phyloP scores from a whole-genome alignment of 2,329 filamentous ascomycete genomes.

The Hypoxylon rubiginosum region DNA sequence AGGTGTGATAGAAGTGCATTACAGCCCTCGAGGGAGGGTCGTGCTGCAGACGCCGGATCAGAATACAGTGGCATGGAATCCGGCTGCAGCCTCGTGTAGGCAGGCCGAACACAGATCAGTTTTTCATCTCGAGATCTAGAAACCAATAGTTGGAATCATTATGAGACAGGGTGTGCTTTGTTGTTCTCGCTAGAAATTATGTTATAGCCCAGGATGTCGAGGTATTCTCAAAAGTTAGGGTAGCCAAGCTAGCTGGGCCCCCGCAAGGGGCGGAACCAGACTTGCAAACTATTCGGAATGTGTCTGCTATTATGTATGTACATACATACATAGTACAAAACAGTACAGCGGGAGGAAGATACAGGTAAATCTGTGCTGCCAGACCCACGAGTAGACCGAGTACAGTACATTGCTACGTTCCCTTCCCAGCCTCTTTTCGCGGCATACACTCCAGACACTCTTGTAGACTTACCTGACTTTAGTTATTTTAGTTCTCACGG shows the following conservation, averaged over 20 bases:
- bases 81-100: conserved; percentile 35
- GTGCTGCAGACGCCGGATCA: conserved; percentile 21
- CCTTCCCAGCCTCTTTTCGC: conserved; percentile 10
- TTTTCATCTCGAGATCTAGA: conserved; percentile 31
- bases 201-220: conserved; percentile 33
- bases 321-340: not conserved
- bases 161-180: conserved; percentile 24
- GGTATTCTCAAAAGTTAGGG: conserved; percentile 21
- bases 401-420: conserved; percentile 36
- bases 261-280: conserved; percentile 42
- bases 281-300: conserved; percentile 33
- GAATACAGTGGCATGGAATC: conserved; percentile 14
- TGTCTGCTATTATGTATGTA: not conserved
- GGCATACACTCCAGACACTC: conserved; percentile 6
- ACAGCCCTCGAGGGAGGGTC: conserved; percentile 18
- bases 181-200: conserved; percentile 16
- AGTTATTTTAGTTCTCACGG: not conserved
- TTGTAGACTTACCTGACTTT: conserved; percentile 11
- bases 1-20: conserved; percentile 37
- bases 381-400: conserved; percentile 6
- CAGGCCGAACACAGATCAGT: conserved; percentile 23
- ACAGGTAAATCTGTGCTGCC: conserved; percentile 19
- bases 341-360: conserved; percentile 15
- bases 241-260: conserved; percentile 23
- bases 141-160: conserved; percentile 29